Base-by-base conservation (phyloP, 2,329 filamentous ascomycete genomes). In the Xylariaceae sp. region DNA sequence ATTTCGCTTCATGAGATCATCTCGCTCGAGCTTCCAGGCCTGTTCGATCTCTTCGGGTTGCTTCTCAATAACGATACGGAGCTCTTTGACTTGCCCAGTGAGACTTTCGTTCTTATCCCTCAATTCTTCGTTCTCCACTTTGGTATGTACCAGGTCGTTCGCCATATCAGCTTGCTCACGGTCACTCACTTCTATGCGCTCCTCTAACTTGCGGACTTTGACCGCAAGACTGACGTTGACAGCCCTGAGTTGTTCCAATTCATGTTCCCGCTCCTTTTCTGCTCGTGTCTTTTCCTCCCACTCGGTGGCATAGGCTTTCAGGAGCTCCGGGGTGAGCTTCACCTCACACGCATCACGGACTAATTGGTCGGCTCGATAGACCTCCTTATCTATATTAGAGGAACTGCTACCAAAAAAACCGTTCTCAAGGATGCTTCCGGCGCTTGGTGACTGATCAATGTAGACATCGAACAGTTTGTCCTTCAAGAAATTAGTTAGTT, bases 371-470 rank as follows among this genome's bases (percentile, higher is more conserved):
- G 94, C 94, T 43, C 92, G 87, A 71, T 99, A 99, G 6, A 99
- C 85, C 69, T 97, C 94, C 73, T 96, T 97, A 69, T 99, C 94
- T 10, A 91, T 82, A 61, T 86, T 89, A n/a, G 87, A 86, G 27
- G 90, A 92, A 20, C 91, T 93, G 70, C 88, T 93, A 55, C 94
- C 94, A 67, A 99, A 99, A 79, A 99, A 99, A 11, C 94, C 94
- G 36, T 92, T 96, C 72, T 99, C 94, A 1, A 97, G 83, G 41
- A 99, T 88, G 13, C 92, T 96, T 44, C 87, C 92, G n/a, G 92
- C 87, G 2, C 92, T 96, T 0, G 94, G 94, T 6, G 92, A 84
- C 64, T 92, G 89, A 73, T 99, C 94, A 59, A 99, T 97, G 72
- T 99, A 99, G 32, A 92, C 92, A 67, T 99, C 94, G 60, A 99